These are phyloP conservation scores for Sisymbrium irio DNA, from an alignment of 345 rosid genomes.

Conservation along the genomic window DNA sequence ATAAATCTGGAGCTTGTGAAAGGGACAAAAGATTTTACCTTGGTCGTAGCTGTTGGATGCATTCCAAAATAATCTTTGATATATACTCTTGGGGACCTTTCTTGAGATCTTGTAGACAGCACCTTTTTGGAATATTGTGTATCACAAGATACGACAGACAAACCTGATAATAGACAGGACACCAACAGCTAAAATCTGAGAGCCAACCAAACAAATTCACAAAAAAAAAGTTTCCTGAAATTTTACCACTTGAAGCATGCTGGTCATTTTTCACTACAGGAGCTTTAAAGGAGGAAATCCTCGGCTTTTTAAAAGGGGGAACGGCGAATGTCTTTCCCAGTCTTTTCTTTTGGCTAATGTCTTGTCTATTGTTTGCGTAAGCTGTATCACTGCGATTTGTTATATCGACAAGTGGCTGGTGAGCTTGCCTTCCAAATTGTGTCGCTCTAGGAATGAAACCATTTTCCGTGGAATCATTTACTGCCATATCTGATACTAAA, in stretches of 20 bases:
- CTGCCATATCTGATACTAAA: slow-evolving; percentile 20
- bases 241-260: slow-evolving; percentile 50
- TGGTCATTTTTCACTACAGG: slow-evolving; percentile 53
- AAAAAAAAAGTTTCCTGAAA: not conserved
- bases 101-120: slow-evolving; percentile 63
- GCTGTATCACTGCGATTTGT: slow-evolving; percentile 45
- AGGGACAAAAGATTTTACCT: slow-evolving; percentile 40
- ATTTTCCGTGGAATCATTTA: slow-evolving; percentile 35
- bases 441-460: slow-evolving; percentile 30
- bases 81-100: slow-evolving; percentile 49
- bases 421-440: slow-evolving; percentile 41
- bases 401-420: slow-evolving; percentile 55
- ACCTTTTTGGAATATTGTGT: slow-evolving; percentile 42
- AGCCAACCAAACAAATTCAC: slow-evolving; percentile 3
- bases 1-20: slow-evolving; percentile 5
- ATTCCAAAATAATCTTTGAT: slow-evolving; percentile 67
- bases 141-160: slow-evolving; percentile 46
- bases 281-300: slow-evolving; percentile 56
- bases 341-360: slow-evolving; percentile 50
- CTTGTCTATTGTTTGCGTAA: slow-evolving; percentile 37
- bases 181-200: slow-evolving; percentile 18
- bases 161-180: slow-evolving; percentile 47
- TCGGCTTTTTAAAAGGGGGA: slow-evolving; percentile 85
- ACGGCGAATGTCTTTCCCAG: slow-evolving; percentile 41
- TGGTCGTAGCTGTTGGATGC: slow-evolving; percentile 46